A percentile compares a stretch with the other conserved stretches of the same genome.
Evolutionary conservation across 805 yeast species (phyloP).

Genomic region (Isabelozyma heimii): DNA sequence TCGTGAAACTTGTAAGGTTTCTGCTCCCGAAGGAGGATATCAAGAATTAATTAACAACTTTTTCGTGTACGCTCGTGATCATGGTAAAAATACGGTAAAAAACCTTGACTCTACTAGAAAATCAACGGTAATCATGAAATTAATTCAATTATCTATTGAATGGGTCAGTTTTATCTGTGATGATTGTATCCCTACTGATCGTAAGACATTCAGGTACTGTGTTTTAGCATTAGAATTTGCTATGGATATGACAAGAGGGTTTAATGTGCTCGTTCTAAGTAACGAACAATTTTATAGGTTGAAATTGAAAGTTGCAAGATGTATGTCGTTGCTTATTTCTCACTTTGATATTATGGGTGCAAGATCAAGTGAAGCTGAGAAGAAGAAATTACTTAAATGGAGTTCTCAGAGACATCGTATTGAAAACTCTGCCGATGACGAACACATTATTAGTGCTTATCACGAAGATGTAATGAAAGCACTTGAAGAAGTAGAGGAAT

Average conservation of each 20-base stretch:
- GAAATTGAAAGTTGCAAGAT: conserved; percentile 83
- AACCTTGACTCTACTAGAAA: conserved; percentile 63
- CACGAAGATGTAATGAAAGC: conserved; percentile 68
- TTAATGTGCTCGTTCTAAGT: conserved; percentile 76
- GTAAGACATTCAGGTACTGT: conserved; percentile 92
- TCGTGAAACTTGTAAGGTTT: conserved; percentile 52
- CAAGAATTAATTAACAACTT: conserved; percentile 76
- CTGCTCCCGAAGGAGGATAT: conserved; percentile 50
- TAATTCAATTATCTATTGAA: conserved; percentile 74
- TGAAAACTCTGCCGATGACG: conserved; percentile 42
- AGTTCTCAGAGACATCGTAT: conserved; percentile 52
- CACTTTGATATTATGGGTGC: conserved; percentile 99
- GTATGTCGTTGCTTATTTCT: conserved; percentile 89
- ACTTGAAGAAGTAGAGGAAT: conserved; percentile 60
- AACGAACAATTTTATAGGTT: conserved; percentile 72
- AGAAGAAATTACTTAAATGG: conserved; percentile 53
- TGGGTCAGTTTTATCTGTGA: conserved; percentile 94
- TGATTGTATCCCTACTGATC: conserved; percentile 90
- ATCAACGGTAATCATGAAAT: conserved; percentile 64
- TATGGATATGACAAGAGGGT: conserved; percentile 89
- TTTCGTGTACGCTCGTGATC: conserved; percentile 77
- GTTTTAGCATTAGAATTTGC: conserved; percentile 94
- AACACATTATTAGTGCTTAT: conserved; percentile 44
- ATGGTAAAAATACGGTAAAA: conserved; percentile 68
- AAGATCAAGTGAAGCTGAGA: conserved; percentile 70